Evolutionary conservation across 371 early-diverging fungal species (phyloP).

Genomic region (Phascolomyces articulosus): DNA sequence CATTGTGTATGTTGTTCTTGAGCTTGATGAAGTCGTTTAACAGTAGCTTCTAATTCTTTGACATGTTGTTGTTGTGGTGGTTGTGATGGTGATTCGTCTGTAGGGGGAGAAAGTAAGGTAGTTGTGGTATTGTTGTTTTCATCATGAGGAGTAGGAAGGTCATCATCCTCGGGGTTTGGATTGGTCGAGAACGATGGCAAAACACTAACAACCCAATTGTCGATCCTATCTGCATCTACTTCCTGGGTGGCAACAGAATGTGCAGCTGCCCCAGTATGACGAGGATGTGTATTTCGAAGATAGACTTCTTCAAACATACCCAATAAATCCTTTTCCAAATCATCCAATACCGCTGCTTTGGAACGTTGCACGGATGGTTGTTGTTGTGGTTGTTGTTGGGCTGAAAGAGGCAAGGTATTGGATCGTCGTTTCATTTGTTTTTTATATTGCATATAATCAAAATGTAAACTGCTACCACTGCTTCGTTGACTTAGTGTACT

Average conservation of each 20-base stretch:
- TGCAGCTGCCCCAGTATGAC: background rate
- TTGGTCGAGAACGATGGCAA: slow-evolving; percentile 10
- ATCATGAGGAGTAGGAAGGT: too few relatives aligned
- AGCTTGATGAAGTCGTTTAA: slow-evolving; percentile 6
- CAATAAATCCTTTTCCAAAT: slow-evolving; percentile 14
- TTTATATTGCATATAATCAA: slow-evolving; percentile 4
- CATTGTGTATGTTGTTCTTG: slow-evolving; percentile 18
- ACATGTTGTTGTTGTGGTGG: slow-evolving; percentile 3
- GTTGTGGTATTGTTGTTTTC: too few relatives aligned
- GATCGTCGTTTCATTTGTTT: slow-evolving; percentile 3
- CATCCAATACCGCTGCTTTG: slow-evolving; percentile 11
- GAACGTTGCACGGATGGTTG: background rate
- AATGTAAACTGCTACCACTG: slow-evolving; percentile 17
- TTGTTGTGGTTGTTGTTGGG: too few relatives aligned
- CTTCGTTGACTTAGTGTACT: slow-evolving; percentile 8
- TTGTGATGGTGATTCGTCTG: slow-evolving; percentile 1
- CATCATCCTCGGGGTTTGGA: background rate
- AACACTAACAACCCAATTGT: slow-evolving; percentile 18
- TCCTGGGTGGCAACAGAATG: background rate
- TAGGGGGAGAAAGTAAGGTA: too few relatives aligned
- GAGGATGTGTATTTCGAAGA: background rate
- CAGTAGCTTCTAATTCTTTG: slow-evolving; percentile 7
- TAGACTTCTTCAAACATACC: slow-evolving; percentile 16
- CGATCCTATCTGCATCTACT: slow-evolving; percentile 7
- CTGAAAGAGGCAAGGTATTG: background rate